Conservation (phyloP, 2,329 filamentous ascomycete species). For the Ophiostoma sp. region DNA sequence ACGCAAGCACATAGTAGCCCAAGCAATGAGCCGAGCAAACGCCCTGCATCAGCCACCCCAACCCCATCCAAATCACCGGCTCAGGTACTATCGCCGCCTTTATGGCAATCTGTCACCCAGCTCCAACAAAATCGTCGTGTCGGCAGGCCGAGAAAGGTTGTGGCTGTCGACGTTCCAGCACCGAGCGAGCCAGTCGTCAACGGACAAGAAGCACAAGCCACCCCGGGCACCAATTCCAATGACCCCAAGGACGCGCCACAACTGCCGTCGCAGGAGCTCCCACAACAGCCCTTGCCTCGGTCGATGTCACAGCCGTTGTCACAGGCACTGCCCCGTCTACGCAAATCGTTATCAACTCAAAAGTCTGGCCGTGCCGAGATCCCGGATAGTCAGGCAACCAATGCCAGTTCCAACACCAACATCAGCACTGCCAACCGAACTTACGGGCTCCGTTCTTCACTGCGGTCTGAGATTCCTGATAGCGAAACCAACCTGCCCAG, state of each 20-base stretch:
- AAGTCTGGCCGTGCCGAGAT: background rate
- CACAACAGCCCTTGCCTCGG: background rate
- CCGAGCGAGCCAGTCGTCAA: background rate
- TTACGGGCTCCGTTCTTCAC: background rate
- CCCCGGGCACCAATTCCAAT: too few species aligned
- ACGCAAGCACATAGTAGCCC: background rate
- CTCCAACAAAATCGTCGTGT: background rate
- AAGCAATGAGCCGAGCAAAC: background rate
- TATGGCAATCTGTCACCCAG: constrained; percentile 7
- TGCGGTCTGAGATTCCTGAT: constrained; percentile 14
- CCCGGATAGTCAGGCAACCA: constrained; percentile 16
- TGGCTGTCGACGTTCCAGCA: background rate
- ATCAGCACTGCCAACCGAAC: background rate
- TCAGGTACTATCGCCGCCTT: background rate
- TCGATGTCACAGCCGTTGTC: background rate
- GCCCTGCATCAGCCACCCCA: background rate
- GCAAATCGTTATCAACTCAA: background rate
- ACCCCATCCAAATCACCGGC: background rate
- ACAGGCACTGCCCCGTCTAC: background rate
- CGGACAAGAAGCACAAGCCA: background rate
- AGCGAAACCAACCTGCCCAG: constrained; percentile 26
- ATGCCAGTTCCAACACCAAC: background rate
- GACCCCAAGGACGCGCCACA: too few species aligned
- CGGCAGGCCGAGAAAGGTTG: background rate
- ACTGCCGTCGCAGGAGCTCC: background rate